Percentiles rank a stretch among this genome's conserved stretches.
These are phyloP conservation scores for Colletotrichum liriopes DNA, from an alignment of 2,329 filamentous ascomycete genomes.

Conservation along the genomic window DNA sequence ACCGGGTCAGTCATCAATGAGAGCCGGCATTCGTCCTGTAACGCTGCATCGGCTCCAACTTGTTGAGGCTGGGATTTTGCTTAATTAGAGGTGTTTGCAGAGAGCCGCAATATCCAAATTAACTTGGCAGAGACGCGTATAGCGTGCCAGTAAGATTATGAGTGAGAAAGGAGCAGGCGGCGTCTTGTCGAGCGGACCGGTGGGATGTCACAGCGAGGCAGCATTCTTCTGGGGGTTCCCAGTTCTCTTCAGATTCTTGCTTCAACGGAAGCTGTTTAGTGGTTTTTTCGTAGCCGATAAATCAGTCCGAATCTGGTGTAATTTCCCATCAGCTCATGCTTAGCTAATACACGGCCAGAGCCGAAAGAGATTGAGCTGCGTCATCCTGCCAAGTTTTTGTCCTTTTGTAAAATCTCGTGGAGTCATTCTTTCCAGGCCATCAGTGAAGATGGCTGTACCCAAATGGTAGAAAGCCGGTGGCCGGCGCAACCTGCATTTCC, in stretches of 20 bases:
- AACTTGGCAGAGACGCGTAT: not conserved
- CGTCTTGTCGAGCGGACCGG: not conserved
- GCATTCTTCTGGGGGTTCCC: not conserved
- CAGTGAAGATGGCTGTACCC: not conserved
- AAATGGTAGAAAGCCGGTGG: not conserved
- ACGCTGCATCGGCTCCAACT: not conserved
- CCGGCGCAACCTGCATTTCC: not conserved
- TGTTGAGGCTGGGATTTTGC: not conserved
- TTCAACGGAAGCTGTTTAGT: too few relatives aligned
- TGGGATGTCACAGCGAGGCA: not conserved
- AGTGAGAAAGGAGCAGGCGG: not conserved
- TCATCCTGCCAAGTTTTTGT: not conserved
- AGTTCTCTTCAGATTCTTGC: too few relatives aligned
- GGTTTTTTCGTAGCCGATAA: too few relatives aligned
- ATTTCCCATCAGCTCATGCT: not conserved
- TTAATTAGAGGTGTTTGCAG: not conserved
- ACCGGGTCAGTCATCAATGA: too few relatives aligned
- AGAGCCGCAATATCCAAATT: not conserved
- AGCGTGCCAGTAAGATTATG: not conserved
- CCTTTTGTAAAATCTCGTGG: too few relatives aligned
- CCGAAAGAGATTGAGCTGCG: conserved; percentile 1
- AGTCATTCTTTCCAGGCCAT: not conserved
- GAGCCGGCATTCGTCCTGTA: not conserved
- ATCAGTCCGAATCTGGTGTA: not conserved
- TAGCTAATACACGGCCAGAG: not conserved